Evolutionary conservation across 768 basidiomycete genomes (phyloP).

Genomic region (Polyporus arcularius): DNA sequence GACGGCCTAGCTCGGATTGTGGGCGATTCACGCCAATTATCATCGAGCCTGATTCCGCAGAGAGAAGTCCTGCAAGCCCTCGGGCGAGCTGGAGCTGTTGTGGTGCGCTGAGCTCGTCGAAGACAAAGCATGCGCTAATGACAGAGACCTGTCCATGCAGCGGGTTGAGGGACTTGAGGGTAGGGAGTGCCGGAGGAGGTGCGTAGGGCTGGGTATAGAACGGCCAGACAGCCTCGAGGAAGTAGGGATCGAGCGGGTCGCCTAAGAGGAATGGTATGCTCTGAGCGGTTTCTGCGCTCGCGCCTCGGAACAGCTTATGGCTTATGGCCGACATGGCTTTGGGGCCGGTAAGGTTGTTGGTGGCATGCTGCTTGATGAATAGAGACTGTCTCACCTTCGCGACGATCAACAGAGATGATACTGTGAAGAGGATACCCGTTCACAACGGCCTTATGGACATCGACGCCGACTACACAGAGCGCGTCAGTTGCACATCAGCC

Average conservation of each 20-base stretch:
- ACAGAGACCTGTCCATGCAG: slow-evolving; percentile 46
- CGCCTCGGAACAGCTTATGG: slow-evolving; percentile 52
- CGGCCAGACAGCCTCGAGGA: slow-evolving; percentile 37
- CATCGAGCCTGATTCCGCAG: slow-evolving; percentile 42
- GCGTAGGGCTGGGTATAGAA: slow-evolving; percentile 14
- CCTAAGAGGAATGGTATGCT: slow-evolving; percentile 52
- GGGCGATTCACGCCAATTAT: slow-evolving; percentile 46
- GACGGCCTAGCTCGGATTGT: slow-evolving; percentile 32
- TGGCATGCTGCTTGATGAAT: slow-evolving; percentile 25
- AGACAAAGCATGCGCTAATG: slow-evolving; percentile 49
- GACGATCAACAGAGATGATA: slow-evolving; percentile 37
- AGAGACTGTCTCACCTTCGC: slow-evolving; percentile 27
- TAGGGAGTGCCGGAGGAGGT: slow-evolving; percentile 28
- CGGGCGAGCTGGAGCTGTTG: slow-evolving; percentile 43
- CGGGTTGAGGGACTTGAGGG: slow-evolving; percentile 39
- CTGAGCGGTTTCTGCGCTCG: slow-evolving; percentile 50
- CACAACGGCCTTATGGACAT: slow-evolving; percentile 37
- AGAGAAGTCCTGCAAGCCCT: slow-evolving; percentile 41
- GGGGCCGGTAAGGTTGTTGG: slow-evolving; percentile 32
- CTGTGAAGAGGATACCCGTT: slow-evolving; percentile 44
- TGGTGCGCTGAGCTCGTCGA: slow-evolving; percentile 44
- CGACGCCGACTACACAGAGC: slow-evolving; percentile 35
- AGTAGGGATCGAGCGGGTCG: slow-evolving; percentile 46
- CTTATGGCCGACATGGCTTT: slow-evolving; percentile 39
- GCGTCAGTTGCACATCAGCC: neutral